These are phyloP conservation scores for Boletus rubescentipes DNA, from an alignment of 768 basidiomycete species.

Conservation along the genomic window DNA sequence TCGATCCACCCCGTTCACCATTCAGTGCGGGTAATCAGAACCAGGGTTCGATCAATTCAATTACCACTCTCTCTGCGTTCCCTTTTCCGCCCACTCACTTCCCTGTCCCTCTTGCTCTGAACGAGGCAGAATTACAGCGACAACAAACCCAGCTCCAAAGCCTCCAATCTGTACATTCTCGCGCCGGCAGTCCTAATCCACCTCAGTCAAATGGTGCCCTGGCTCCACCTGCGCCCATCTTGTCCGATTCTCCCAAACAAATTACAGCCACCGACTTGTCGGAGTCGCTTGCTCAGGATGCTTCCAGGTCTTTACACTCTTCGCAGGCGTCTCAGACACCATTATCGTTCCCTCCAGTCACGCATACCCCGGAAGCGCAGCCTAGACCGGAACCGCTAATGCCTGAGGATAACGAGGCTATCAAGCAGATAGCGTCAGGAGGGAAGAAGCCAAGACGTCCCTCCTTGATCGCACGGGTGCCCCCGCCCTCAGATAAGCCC, in stretches of 20 bases:
- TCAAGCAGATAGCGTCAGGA: background rate
- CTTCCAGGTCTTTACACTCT: conserved; percentile 1
- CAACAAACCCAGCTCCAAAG: conserved; percentile 28
- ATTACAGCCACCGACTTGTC: conserved; percentile 1
- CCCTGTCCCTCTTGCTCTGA: conserved; percentile 51
- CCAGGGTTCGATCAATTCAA: conserved; percentile 41
- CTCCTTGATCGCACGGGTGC: conserved; percentile 22
- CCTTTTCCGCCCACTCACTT: conserved; percentile 72
- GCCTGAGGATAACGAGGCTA: background rate
- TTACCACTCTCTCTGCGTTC: conserved; percentile 72
- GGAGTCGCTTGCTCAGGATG: conserved; percentile 4
- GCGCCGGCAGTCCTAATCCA: conserved; percentile 17
- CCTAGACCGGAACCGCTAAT: background rate
- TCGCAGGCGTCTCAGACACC: conserved; percentile 6
- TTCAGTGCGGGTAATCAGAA: conserved; percentile 17
- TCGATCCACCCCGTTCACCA: conserved; percentile 28
- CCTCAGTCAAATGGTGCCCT: background rate
- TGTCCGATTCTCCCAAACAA: conserved; percentile 25
- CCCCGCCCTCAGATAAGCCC: conserved; percentile 16
- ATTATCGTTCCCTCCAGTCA: conserved; percentile 1
- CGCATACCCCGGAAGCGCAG: background rate
- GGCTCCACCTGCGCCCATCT: conserved; percentile 6
- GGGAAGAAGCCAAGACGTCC: conserved; percentile 18
- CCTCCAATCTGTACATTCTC: conserved; percentile 15
- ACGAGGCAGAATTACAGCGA: conserved; percentile 25